Base-by-base conservation (phyloP, 345 rosid genomes). In the Mercurialis annua region DNA sequence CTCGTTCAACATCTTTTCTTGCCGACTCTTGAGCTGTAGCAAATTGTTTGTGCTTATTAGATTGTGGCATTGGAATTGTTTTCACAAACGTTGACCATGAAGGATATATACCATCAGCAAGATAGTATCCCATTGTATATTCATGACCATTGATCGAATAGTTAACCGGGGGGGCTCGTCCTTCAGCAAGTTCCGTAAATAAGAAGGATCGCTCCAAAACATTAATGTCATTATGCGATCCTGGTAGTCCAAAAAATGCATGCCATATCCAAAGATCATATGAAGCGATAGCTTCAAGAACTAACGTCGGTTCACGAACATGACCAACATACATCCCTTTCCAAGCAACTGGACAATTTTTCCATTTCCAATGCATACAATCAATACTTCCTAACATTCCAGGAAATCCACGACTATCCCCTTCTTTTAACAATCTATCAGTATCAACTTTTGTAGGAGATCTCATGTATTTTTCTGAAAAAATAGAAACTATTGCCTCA, bases 261-360 rank as follows among this genome's bases (percentile, higher is more conserved):
- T 53, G 58, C 15, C 58, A 53, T n/a, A 53, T 53, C 31, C 58
- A 53, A 53, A 53, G 58, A 53, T 53, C 33, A 26, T 53, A 2
- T 23, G 58, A 53, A 53, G 58, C 33, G 23, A 53, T 23, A 17
- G 58, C 58, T 53, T 53, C 58, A 17, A 53, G 30, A 23, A 23
- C 26, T 53, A 53, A 23, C 2, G 31, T 23, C 12, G 33, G 31
- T 26, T 53, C 58, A 53, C 17, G 58, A 53, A 53, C 31, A 23
- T 53, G 58, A 15, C 31, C 58, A 53, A 53, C 58, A 53, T 53
- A 53, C 58, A 53, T 53, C 58, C 30, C 31, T 53, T 53, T 53
- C 58, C 31, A 53, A 53, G 58, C 58, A 53, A 26, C 23, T 10
- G 31, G 58, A 23, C 16, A 53, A 53, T 27, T 53, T 5, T 10